These are phyloP conservation scores for Platanthera zijinensis DNA, from an alignment of 106 monocot genomes.

Conservation along the genomic window DNA sequence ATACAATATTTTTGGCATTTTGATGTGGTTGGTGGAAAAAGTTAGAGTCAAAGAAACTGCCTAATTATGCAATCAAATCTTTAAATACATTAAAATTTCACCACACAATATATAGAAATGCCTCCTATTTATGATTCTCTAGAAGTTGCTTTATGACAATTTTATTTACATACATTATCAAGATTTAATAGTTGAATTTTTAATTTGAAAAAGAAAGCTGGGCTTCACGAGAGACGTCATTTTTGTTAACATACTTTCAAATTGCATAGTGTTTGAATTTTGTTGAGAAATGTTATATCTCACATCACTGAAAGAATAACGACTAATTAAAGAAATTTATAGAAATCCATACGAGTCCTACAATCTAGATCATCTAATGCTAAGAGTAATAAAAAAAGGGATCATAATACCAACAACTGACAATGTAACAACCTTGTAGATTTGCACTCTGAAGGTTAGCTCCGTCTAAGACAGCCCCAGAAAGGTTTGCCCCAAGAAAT, in stretches of 20 bases:
- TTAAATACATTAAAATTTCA: background rate
- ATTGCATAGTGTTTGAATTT: background rate
- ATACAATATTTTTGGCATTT: background rate
- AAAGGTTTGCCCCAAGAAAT: constrained; percentile 79
- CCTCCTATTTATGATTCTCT: background rate
- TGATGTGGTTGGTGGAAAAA: background rate
- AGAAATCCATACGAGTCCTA: background rate
- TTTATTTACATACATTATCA: background rate
- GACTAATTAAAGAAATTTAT: background rate
- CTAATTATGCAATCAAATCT: background rate
- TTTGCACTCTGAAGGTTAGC: constrained; percentile 97
- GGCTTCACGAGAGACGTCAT: background rate
- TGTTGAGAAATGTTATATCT: background rate
- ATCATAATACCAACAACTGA: background rate
- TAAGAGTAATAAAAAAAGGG: background rate
- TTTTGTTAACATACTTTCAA: background rate
- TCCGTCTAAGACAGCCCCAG: constrained; percentile 57
- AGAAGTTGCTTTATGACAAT: background rate
- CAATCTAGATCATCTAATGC: background rate
- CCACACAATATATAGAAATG: background rate
- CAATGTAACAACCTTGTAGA: constrained; percentile 56
- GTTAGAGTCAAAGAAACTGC: background rate
- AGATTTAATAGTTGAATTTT: background rate
- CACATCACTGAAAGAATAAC: background rate
- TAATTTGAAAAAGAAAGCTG: background rate